Conservation (phyloP, 192 early-diverging fungal genomes). For the Linnemannia schmuckeri region DNA sequence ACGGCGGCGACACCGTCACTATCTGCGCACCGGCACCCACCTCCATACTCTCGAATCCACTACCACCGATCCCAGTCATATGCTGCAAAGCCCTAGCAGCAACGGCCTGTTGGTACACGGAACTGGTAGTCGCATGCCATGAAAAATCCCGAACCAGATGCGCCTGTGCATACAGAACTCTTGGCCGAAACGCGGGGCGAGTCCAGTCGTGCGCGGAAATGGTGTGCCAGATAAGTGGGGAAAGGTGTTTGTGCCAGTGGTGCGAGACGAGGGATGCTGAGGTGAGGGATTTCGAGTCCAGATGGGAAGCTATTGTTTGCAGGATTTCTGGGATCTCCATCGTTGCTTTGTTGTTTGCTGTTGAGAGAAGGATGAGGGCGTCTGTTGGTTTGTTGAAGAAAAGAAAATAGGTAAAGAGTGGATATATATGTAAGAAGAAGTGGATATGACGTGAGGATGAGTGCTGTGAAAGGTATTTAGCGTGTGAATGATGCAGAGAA, state of each 20-base stretch:
- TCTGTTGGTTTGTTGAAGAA: no score
- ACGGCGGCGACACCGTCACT: background rate
- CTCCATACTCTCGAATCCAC: background rate
- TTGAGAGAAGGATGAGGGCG: background rate
- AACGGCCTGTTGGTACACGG: background rate
- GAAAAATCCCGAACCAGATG: slow-evolving; percentile 18
- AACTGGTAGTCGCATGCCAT: slow-evolving; percentile 7
- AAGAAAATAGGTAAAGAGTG: background rate
- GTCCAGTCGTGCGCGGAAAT: slow-evolving; percentile 22
- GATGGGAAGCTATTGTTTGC: background rate
- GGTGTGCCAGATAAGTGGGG: slow-evolving; percentile 26
- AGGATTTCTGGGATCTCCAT: slow-evolving; percentile 32
- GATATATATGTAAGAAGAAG: background rate
- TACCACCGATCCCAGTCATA: background rate
- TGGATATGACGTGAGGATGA: slow-evolving; percentile 1
- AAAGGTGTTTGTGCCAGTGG: slow-evolving; percentile 15
- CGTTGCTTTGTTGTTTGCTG: background rate
- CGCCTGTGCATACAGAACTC: slow-evolving; percentile 22
- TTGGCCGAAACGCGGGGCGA: slow-evolving; percentile 4
- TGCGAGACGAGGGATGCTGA: slow-evolving; percentile 24
- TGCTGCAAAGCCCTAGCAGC: background rate
- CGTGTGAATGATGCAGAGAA: background rate
- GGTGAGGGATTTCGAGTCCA: slow-evolving; percentile 16
- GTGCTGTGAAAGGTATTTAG: background rate
- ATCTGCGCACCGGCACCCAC: no score